These are phyloP conservation scores for Coemansia aciculifera DNA, from an alignment of 192 early-diverging fungal genomes.

Conservation along the genomic window DNA sequence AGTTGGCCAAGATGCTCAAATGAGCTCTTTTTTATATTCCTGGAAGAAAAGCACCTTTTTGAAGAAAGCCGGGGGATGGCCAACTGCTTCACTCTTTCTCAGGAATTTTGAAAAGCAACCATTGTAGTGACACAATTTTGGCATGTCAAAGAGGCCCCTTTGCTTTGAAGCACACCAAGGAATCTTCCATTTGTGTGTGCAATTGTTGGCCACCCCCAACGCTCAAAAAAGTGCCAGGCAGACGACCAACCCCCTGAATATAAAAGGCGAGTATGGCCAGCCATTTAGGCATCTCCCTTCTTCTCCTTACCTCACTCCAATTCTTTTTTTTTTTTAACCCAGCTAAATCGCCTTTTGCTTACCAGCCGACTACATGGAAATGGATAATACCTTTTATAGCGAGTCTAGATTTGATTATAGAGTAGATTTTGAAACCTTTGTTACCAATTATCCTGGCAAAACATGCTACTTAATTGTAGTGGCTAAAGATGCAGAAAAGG, in stretches of 20 bases:
- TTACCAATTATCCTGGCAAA: not conserved
- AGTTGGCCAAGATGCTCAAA: not conserved
- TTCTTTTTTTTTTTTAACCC: not conserved
- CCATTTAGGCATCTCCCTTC: not conserved
- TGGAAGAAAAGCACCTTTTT: not conserved
- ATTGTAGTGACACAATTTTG: no score
- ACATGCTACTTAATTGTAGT: not conserved
- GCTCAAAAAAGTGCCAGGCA: not conserved
- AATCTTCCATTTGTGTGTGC: not conserved
- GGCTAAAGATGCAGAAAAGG: not conserved
- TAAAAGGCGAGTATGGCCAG: not conserved
- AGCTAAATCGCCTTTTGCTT: no score
- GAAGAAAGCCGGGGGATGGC: not conserved
- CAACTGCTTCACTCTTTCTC: not conserved
- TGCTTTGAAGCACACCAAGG: no score
- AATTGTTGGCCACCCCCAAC: not conserved
- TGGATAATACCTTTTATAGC: not conserved
- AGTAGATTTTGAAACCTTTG: not conserved
- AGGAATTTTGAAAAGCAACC: no score
- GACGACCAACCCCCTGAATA: not conserved
- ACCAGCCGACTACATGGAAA: not conserved
- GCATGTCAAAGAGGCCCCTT: no score
- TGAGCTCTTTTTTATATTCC: not conserved
- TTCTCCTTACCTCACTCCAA: not conserved
- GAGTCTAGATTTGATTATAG: not conserved